Evolutionary conservation across 495 filamentous ascomycete genomes (phyloP), one percentile per base, ranked within the genome.

Genomic region (Xylaria scruposa): DNA sequence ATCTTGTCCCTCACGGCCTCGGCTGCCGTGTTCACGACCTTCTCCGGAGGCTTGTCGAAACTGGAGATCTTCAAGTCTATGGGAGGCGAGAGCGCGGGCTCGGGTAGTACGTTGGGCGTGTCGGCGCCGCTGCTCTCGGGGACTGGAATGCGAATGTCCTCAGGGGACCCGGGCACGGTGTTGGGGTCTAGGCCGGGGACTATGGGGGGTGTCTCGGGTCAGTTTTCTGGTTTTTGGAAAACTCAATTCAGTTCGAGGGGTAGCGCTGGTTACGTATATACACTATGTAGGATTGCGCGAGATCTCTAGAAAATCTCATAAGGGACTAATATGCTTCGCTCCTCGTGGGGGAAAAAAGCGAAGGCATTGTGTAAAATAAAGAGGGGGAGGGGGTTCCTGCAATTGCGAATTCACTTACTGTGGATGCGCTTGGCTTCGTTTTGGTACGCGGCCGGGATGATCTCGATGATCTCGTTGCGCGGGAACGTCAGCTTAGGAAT

Each of bases 401-500:
- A n/a, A 12, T n/a, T n/a, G n/a, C n/a, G n/a, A n/a, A n/a, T 31
- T n/a, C 29, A 60, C 70, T 66, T 29, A 71, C 70, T 94, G 73
- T 90, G 89, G 74, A 99, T 93, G 67, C 95, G 90, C 76, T 92
- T 94, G 21, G 94, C 92, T 79, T 94, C 92, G 79, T 99, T 99
- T 81, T 97, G 94, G 78, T 99, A 99, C 51, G 93, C 94, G 62
- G 95, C 93, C 2, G 97, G 97, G 67, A 99, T 97, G 68, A 99
- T 97, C 87, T 99, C 97, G 77, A 99, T 94, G 75, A 99, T 97
- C 79, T 98, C 94, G 79, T 99, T 91, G 12, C 97, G 91, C 13
- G 96, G 95, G 77, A 99, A 99, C 71, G 93, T 92, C 69, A 99
- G 88, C 75, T 90, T 92, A 21, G 97, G 97, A 72, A 99, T 99